phyloP scores from a whole-genome alignment of 352 stramenopile species.

The Phytophthora palmivora region DNA sequence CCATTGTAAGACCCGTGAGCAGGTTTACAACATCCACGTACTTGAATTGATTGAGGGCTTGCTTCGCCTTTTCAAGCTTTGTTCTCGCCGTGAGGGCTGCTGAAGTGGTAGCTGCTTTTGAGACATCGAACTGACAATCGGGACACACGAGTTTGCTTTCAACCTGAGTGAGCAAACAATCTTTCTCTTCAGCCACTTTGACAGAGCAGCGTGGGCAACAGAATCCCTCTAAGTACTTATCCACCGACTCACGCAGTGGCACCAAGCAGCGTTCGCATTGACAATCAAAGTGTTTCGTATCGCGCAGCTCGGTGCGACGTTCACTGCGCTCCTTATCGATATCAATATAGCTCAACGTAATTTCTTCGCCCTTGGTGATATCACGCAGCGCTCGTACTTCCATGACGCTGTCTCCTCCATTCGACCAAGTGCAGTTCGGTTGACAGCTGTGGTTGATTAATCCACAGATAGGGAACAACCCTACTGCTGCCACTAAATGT shows the following conservation, averaged over 20 bases:
- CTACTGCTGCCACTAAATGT: conserved; percentile 46
- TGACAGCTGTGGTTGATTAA: conserved; percentile 61
- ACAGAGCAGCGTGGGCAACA: conserved; percentile 39
- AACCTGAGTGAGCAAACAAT: conserved; percentile 28
- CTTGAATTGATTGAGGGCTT: conserved; percentile 34
- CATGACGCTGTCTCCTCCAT: conserved; percentile 44
- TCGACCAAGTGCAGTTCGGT: conserved; percentile 60
- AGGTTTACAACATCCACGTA: conserved; percentile 36
- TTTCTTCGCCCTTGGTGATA: conserved; percentile 49
- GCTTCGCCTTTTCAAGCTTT: conserved; percentile 39
- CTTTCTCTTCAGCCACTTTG: conserved; percentile 14
- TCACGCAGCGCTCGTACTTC: conserved; percentile 46
- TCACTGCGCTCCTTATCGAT: conserved; percentile 45
- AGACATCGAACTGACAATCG: conserved; percentile 32
- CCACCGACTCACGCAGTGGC: conserved; percentile 44
- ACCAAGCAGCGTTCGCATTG: conserved; percentile 45
- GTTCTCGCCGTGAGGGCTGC: conserved; percentile 15
- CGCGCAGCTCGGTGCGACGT: conserved; percentile 39
- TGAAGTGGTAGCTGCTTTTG: conserved; percentile 14
- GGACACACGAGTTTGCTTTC: conserved; percentile 39
- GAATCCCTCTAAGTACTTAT: conserved; percentile 46
- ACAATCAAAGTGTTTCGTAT: conserved; percentile 64
- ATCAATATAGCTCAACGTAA: conserved; percentile 62
- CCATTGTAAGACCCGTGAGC: conserved; percentile 24
- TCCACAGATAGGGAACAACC: conserved; percentile 51